phyloP scores from a whole-genome alignment of 1,139 yeast species.

The Meyerozyma guilliermondii region DNA sequence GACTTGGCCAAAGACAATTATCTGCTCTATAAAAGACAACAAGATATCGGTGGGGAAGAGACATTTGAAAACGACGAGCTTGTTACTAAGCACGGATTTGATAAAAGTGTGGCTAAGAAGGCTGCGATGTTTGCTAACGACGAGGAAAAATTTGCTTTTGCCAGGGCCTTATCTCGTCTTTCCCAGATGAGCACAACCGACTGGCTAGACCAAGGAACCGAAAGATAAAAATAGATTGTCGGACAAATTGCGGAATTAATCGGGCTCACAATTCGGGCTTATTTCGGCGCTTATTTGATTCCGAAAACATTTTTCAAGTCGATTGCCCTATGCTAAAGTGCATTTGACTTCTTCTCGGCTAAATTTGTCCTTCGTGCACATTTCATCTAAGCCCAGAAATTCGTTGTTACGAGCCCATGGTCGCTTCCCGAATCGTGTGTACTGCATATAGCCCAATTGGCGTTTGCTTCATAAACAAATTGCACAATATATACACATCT shows the following conservation, averaged over 20 bases:
- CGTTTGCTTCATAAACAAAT: neutral
- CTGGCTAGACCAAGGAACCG: conserved; percentile 57
- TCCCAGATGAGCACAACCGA: conserved; percentile 92
- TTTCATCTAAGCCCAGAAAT: too few relatives aligned
- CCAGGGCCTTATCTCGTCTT: conserved; percentile 84
- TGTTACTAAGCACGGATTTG: conserved; percentile 69
- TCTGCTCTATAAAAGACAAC: conserved; percentile 38
- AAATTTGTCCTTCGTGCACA: too few relatives aligned
- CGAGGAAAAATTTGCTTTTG: conserved; percentile 95
- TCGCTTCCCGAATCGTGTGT: neutral
- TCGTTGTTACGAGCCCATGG: neutral
- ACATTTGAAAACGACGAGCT: conserved; percentile 54
- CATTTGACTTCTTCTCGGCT: too few relatives aligned
- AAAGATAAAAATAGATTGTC: neutral
- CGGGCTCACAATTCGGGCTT: neutral
- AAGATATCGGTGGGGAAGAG: conserved; percentile 28
- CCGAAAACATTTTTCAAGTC: too few relatives aligned
- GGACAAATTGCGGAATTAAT: neutral
- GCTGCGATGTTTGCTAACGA: conserved; percentile 80
- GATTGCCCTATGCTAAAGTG: too few relatives aligned
- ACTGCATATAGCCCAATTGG: neutral
- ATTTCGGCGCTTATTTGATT: too few relatives aligned
- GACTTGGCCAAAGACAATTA: conserved; percentile 52
- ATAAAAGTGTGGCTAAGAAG: conserved; percentile 67
- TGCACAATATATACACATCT: neutral